These are phyloP conservation scores for Astrephomene gubernaculifera DNA, from an alignment of 139 green algal species.

Conservation along the genomic window DNA sequence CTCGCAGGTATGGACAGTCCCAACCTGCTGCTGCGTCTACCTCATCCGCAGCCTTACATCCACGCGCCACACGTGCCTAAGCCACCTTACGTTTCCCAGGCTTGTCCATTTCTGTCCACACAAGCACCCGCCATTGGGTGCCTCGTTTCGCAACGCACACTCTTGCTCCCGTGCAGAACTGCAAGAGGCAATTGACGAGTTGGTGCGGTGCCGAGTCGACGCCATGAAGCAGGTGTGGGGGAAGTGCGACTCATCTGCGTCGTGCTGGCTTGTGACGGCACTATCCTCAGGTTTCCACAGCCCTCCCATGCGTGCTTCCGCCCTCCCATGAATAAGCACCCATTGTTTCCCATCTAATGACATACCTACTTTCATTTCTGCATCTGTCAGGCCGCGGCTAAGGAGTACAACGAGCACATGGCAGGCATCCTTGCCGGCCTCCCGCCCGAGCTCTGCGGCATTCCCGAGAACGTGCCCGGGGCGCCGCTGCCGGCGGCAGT, in stretches of 20 bases:
- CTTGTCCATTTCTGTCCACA: no score
- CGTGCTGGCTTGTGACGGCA: no score
- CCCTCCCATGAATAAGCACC: no score
- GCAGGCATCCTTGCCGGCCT: background rate
- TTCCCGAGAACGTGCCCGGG: conserved; percentile 24
- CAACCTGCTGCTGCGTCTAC: no score
- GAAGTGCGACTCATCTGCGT: no score
- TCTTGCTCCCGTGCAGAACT: conserved; percentile 4
- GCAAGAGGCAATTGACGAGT: conserved; percentile 23
- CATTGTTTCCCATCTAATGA: no score
- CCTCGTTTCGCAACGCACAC: no score
- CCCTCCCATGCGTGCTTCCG: no score
- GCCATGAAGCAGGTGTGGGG: background rate
- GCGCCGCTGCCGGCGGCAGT: conserved; percentile 1
- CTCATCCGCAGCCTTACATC: no score
- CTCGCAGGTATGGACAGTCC: conserved; percentile 10
- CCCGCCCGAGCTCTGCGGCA: conserved; percentile 37
- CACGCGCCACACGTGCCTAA: background rate
- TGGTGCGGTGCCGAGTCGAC: conserved; percentile 8
- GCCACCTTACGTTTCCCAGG: background rate
- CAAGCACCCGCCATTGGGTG: no score
- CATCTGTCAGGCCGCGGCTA: background rate
- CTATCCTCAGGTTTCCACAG: no score
- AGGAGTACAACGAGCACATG: background rate
- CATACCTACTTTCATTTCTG: no score